Percentiles rank a stretch among this genome's conserved stretches.
phyloP scores from a whole-genome alignment of 345 rosid genomes.

The Atalantia buxifolia region DNA sequence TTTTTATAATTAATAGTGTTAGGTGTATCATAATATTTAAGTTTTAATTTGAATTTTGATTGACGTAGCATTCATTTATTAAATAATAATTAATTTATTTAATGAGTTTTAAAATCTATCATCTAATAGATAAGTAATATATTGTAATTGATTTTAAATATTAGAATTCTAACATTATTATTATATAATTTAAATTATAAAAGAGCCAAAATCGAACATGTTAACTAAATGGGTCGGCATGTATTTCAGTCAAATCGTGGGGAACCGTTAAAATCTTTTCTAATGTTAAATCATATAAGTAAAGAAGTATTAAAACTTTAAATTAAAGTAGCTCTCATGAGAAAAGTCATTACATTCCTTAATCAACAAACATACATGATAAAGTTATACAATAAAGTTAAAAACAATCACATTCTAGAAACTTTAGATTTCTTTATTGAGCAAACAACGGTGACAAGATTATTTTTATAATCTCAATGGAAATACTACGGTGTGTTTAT shows the following conservation, averaged over 20 bases:
- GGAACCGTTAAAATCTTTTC: neutral
- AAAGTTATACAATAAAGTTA: neutral
- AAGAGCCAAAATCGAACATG: too few relatives aligned
- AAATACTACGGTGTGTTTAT: neutral
- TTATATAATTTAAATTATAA: rapidly evolving
- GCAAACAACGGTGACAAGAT: too few relatives aligned
- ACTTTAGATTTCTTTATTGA: neutral
- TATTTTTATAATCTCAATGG: neutral
- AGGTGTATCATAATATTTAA: too few relatives aligned
- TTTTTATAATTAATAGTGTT: too few relatives aligned
- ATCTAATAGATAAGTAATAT: rapidly evolving
- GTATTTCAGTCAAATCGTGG: too few relatives aligned
- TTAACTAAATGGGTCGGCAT: too few relatives aligned
- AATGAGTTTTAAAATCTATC: rapidly evolving
- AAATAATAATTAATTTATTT: too few relatives aligned
- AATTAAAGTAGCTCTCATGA: neutral
- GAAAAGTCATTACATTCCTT: neutral
- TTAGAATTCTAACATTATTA: rapidly evolving
- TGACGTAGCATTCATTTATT: rapidly evolving
- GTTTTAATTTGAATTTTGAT: rapidly evolving
- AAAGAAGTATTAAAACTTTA: too few relatives aligned
- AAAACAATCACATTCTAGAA: neutral
- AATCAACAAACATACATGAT: neutral
- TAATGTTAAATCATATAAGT: neutral
- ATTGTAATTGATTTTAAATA: rapidly evolving